phyloP scores from a whole-genome alignment of 768 basidiomycete species.

The Tremella fuciformis region DNA sequence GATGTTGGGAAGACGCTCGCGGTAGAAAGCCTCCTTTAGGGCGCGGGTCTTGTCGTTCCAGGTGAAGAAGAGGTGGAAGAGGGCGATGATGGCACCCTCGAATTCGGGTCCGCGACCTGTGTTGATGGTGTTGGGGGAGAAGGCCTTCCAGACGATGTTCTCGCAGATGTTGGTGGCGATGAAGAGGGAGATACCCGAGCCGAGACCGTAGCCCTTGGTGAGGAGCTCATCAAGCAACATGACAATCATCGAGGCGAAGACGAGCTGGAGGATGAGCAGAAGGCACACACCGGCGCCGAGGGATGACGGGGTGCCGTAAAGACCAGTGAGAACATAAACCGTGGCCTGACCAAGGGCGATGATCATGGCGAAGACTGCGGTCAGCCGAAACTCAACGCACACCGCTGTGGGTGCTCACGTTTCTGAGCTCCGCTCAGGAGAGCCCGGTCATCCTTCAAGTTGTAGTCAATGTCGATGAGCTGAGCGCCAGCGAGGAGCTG shows the following conservation, averaged over 20 bases:
- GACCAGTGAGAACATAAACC: constrained; percentile 93
- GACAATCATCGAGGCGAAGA: constrained; percentile 90
- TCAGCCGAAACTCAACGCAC: background rate
- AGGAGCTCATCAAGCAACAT: constrained; percentile 97
- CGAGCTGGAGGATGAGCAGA: constrained; percentile 90
- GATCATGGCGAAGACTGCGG: constrained; percentile 87
- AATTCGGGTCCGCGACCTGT: constrained; percentile 98
- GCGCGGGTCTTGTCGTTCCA: constrained; percentile 98
- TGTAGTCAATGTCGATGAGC: constrained; percentile 95
- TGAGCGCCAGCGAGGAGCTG: constrained; percentile 97
- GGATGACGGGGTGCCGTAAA: constrained; percentile 89
- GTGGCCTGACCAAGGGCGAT: constrained; percentile 95
- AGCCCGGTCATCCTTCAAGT: constrained; percentile 92
- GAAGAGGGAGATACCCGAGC: constrained; percentile 97
- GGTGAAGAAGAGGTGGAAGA: constrained; percentile 97
- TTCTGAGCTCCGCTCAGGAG: constrained; percentile 96
- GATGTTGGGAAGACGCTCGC: constrained; percentile 91
- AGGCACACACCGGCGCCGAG: constrained; percentile 96
- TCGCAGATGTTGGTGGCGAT: constrained; percentile 99
- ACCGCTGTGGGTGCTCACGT: constrained; percentile 58
- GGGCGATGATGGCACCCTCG: constrained; percentile 89
- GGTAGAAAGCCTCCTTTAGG: constrained; percentile 95
- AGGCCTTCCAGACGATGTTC: constrained; percentile 99
- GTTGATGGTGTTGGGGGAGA: constrained; percentile 96
- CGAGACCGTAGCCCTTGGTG: constrained; percentile 98